Percentiles rank a stretch among this genome's conserved stretches.
Evolutionary conservation across 192 early-diverging fungal genomes (phyloP).

Genomic region (Rhizophagus sp.): DNA sequence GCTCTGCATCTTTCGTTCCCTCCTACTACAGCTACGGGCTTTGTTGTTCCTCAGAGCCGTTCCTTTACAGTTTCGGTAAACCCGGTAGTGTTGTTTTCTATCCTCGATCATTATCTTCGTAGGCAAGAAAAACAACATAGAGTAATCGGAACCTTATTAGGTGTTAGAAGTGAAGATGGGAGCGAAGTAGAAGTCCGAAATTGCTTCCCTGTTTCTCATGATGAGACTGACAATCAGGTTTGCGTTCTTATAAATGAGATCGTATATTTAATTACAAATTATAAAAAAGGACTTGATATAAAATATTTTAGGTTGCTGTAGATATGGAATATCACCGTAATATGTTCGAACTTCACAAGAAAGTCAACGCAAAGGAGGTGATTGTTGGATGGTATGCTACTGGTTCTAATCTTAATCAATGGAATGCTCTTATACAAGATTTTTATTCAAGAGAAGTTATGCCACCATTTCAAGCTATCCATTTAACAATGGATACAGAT

Average conservation of each 20-base stretch:
- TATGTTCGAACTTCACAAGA: constrained; percentile 88
- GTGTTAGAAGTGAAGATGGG: constrained; percentile 86
- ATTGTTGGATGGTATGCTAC: constrained; percentile 95
- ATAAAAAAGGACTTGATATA: not conserved
- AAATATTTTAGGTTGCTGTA: constrained; percentile 62
- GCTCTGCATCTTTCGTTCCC: constrained; percentile 27
- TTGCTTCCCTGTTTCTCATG: constrained; percentile 83
- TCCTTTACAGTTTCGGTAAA: constrained; percentile 63
- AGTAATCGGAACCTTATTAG: constrained; percentile 91
- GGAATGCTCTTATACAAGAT: constrained; percentile 75
- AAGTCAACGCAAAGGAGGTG: constrained; percentile 85
- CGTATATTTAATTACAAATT: not conserved
- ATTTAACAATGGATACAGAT: constrained; percentile 86
- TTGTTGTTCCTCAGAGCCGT: constrained; percentile 29
- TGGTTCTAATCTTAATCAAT: constrained; percentile 64
- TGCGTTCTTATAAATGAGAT: not conserved
- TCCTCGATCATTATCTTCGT: constrained; percentile 90
- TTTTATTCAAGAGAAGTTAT: constrained; percentile 74
- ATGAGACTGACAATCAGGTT: constrained; percentile 72
- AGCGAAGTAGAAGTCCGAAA: constrained; percentile 85
- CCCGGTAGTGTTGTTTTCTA: constrained; percentile 87
- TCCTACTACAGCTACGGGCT: constrained; percentile 10
- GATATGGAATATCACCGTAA: constrained; percentile 88
- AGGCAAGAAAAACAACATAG: constrained; percentile 79
- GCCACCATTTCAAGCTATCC: constrained; percentile 74